These are phyloP conservation scores for Butyriboletus appendiculatus DNA, from an alignment of 1,284 basidiomycete genomes.

Conservation along the genomic window DNA sequence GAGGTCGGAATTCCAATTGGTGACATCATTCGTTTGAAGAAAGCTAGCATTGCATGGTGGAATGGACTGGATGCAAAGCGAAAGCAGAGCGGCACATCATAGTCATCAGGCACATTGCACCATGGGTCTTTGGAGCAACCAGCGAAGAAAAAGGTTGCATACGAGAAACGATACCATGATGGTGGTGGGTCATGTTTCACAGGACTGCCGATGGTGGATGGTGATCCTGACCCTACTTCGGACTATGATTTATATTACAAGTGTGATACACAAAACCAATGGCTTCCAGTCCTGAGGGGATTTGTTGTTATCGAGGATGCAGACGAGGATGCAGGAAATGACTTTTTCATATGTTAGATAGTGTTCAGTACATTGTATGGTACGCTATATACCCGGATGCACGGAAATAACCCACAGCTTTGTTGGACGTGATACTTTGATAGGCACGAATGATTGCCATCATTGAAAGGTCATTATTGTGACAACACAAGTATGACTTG, in stretches of 20 bases:
- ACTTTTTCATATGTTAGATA: background rate
- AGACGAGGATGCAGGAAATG: background rate
- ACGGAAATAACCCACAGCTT: too few species aligned
- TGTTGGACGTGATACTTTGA: too few species aligned
- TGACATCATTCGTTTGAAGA: constrained; percentile 19
- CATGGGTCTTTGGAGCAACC: too few species aligned
- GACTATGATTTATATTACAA: constrained; percentile 3
- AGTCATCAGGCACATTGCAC: background rate
- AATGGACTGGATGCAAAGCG: constrained; percentile 15
- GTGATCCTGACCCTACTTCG: background rate
- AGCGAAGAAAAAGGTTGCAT: background rate
- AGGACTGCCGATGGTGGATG: background rate
- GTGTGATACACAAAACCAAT: background rate
- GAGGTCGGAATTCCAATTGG: background rate
- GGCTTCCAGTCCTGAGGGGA: background rate
- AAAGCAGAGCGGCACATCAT: background rate
- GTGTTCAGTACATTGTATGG: background rate
- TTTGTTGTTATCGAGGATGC: constrained; percentile 1
- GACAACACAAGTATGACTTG: too few species aligned
- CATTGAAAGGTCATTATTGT: too few species aligned
- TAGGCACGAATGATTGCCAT: too few species aligned
- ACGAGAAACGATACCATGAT: constrained; percentile 7
- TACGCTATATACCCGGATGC: background rate
- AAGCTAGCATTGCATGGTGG: constrained; percentile 13
- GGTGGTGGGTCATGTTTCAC: background rate